Conservation (phyloP, 495 filamentous ascomycete genomes). For the Xylaria sp. region DNA sequence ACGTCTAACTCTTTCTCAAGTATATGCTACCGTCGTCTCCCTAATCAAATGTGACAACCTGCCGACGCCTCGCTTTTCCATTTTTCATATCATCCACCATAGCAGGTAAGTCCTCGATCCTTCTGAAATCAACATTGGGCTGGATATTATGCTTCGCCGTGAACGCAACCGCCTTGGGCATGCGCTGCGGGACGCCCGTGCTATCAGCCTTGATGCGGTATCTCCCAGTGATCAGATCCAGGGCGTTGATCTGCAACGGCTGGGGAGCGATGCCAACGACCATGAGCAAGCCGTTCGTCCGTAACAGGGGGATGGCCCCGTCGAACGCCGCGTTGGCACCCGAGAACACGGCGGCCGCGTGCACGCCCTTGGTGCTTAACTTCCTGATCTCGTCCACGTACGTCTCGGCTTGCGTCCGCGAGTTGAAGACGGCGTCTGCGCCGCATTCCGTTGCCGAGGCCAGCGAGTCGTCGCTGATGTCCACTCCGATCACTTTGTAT, state of each 20-base stretch:
- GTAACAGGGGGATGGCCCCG: constrained; percentile 15
- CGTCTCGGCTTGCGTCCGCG: constrained; percentile 38
- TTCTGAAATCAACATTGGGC: constrained; percentile 40
- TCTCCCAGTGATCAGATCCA: constrained; percentile 30
- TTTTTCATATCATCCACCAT: constrained; percentile 40
- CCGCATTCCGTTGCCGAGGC: constrained; percentile 60
- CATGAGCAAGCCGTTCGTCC: constrained; percentile 45
- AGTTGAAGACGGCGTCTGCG: constrained; percentile 52
- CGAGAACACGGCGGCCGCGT: constrained; percentile 48
- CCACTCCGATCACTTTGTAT: constrained; percentile 62
- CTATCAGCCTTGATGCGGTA: constrained; percentile 36
- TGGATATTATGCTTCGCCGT: constrained; percentile 46
- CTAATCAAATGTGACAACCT: constrained; percentile 22
- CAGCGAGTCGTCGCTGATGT: constrained; percentile 64
- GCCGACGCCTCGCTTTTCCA: constrained; percentile 17
- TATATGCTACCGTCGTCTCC: not conserved
- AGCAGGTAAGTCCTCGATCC: constrained; percentile 43
- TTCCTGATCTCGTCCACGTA: constrained; percentile 41
- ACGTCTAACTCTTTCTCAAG: not conserved
- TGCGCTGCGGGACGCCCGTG: constrained; percentile 45
- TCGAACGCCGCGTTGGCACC: constrained; percentile 42
- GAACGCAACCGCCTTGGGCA: constrained; percentile 39
- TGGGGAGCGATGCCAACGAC: constrained; percentile 49
- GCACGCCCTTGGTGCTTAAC: constrained; percentile 42
- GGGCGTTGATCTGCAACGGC: constrained; percentile 34